Evolutionary conservation across 306 rosid genomes (phyloP).

Genomic region (Castanea crenata): DNA sequence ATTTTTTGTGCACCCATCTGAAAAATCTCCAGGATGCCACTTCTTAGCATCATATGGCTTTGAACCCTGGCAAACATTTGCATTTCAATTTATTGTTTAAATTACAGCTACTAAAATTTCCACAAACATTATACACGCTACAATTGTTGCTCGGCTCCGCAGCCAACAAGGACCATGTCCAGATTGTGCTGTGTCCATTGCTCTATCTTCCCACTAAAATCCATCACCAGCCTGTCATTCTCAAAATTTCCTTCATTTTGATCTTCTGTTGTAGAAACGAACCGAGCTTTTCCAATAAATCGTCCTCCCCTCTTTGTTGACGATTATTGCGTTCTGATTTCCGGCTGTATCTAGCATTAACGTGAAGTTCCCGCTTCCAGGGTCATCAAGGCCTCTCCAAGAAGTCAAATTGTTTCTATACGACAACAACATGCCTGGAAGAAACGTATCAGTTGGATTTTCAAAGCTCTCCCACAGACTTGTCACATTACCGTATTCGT

Average conservation of each 20-base stretch:
- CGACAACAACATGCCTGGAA: slow-evolving; percentile 44
- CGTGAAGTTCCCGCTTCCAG: background rate
- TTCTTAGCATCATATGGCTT: background rate
- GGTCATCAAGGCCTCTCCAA: slow-evolving; percentile 22
- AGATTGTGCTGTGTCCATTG: rapidly evolving
- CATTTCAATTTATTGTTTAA: background rate
- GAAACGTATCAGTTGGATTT: slow-evolving; percentile 47
- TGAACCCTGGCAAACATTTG: slow-evolving; percentile 51
- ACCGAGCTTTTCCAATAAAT: no score
- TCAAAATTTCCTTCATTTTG: no score
- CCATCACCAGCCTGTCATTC: no score
- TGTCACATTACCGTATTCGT: no score
- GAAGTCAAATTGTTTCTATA: background rate
- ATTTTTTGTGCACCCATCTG: slow-evolving; percentile 26
- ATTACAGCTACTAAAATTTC: slow-evolving; percentile 37
- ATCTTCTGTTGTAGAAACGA: no score
- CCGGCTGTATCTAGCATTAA: background rate
- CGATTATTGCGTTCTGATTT: background rate
- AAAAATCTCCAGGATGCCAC: background rate
- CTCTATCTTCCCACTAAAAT: no score
- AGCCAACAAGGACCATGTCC: no score
- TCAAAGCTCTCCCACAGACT: slow-evolving; percentile 48
- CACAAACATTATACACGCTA: slow-evolving; percentile 16
- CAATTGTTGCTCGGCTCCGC: no score
- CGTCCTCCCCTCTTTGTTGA: background rate